Evolutionary conservation across 441 rosid genomes (phyloP).

Genomic region (Rhodomyrtus psidioides): DNA sequence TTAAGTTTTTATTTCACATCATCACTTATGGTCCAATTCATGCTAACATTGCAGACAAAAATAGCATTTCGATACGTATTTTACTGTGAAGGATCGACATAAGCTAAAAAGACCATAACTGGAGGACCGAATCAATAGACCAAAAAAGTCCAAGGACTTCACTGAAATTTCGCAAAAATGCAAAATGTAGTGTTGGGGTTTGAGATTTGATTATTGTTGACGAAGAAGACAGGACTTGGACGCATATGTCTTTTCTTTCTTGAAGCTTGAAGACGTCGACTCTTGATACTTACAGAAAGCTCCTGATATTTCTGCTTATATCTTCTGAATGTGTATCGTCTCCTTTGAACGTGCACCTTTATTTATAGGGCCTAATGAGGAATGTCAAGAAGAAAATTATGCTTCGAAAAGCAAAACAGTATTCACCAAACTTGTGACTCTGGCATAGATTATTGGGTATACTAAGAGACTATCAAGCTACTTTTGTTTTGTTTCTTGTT

Average conservation of each 20-base stretch:
- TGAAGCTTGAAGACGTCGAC: neutral
- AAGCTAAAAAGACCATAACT: neutral
- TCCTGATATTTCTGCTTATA: too few relatives aligned
- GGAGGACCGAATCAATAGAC: neutral
- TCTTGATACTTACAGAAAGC: neutral
- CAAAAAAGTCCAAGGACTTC: neutral
- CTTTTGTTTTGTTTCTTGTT: neutral
- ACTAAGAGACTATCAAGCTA: neutral
- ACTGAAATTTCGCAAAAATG: too few relatives aligned
- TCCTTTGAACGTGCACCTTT: neutral
- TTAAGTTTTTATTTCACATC: neutral
- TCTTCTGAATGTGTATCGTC: neutral
- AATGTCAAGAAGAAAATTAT: neutral
- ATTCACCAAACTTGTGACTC: neutral
- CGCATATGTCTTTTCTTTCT: neutral
- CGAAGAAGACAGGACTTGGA: neutral
- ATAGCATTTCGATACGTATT: neutral
- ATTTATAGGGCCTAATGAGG: neutral
- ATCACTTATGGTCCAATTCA: neutral
- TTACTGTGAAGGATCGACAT: neutral
- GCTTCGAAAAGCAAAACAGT: neutral
- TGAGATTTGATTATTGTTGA: neutral
- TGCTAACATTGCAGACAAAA: neutral
- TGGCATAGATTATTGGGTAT: neutral
- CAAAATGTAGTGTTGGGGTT: neutral